Percentiles rank a stretch among this genome's conserved stretches.
Conservation (phyloP, 495 filamentous ascomycete species). For the Pyrenopolyporus hunteri region DNA sequence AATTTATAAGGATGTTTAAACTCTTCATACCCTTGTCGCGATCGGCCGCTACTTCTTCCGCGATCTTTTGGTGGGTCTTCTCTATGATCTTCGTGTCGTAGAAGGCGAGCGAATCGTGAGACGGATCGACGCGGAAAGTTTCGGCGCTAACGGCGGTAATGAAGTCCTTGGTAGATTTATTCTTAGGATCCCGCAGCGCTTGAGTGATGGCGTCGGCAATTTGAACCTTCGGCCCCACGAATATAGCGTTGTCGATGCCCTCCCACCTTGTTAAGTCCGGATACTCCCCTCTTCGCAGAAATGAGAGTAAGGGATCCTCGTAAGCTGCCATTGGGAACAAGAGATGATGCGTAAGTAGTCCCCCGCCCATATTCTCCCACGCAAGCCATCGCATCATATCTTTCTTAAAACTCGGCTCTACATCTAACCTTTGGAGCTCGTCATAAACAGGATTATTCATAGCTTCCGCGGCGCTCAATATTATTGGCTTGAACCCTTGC, state of each 20-base stretch:
- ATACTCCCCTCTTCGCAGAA: conserved; percentile 75
- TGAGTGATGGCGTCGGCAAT: conserved; percentile 71
- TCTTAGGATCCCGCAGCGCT: conserved; percentile 60
- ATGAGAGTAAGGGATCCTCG: conserved; percentile 72
- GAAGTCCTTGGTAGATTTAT: conserved; percentile 63
- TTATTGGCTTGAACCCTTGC: conserved; percentile 84
- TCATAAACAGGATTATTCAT: conserved; percentile 83
- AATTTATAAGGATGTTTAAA: conserved; percentile 78
- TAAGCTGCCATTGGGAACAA: conserved; percentile 85
- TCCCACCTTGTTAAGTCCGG: conserved; percentile 77
- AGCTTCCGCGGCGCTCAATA: conserved; percentile 81
- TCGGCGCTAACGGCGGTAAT: conserved; percentile 61
- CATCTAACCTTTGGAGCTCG: conserved; percentile 62
- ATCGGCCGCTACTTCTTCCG: conserved; percentile 61
- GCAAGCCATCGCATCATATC: conserved; percentile 88
- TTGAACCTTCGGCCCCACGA: conserved; percentile 69
- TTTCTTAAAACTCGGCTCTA: conserved; percentile 62
- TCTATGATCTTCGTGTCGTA: conserved; percentile 71
- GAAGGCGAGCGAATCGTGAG: conserved; percentile 73
- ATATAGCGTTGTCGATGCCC: conserved; percentile 71
- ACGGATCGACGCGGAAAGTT: conserved; percentile 66
- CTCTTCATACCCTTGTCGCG: conserved; percentile 63
- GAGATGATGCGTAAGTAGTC: conserved; percentile 77
- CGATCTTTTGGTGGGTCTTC: conserved; percentile 67
- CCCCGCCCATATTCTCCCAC: conserved; percentile 91